Conservation (phyloP, 2,329 filamentous ascomycete genomes). For the Colletotrichum tropicale region DNA sequence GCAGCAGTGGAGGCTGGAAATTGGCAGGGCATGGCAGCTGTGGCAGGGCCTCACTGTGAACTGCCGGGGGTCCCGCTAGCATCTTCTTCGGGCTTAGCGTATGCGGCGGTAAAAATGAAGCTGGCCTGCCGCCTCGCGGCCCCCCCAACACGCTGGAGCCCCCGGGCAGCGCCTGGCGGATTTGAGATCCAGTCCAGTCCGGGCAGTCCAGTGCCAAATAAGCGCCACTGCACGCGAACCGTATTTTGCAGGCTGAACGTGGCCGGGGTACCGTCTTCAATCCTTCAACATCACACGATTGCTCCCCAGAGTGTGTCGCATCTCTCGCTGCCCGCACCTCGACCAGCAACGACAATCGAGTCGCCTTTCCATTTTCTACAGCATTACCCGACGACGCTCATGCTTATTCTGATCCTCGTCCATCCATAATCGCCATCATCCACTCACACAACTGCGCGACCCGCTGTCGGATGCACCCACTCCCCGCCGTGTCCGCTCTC, state of each 20-base stretch:
- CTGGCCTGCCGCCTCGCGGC: slow-evolving; percentile 6
- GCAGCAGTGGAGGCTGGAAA: not conserved
- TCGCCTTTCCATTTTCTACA: not conserved
- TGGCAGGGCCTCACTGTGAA: not conserved
- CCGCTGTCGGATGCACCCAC: slow-evolving; percentile 20
- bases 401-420: not conserved
- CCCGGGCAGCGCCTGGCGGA: not conserved
- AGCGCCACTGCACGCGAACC: slow-evolving; percentile 22
- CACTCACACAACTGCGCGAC: not conserved
- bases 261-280: slow-evolving; percentile 20
- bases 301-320: slow-evolving; percentile 10
- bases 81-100: slow-evolving; percentile 7
- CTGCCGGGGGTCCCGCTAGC: slow-evolving; percentile 10
- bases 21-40: not conserved
- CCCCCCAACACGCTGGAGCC: not conserved
- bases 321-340: slow-evolving; percentile 2
- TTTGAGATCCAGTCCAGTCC: slow-evolving; percentile 7
- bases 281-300: slow-evolving; percentile 24
- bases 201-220: slow-evolving; percentile 6
- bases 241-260: slow-evolving; percentile 21
- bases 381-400: not conserved
- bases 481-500: slow-evolving; percentile 21
- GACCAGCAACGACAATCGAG: not conserved
- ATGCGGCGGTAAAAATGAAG: not conserved
- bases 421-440: not conserved